Evolutionary conservation across 352 stramenopile species (phyloP).

Genomic region (Phytophthora sansomeana): DNA sequence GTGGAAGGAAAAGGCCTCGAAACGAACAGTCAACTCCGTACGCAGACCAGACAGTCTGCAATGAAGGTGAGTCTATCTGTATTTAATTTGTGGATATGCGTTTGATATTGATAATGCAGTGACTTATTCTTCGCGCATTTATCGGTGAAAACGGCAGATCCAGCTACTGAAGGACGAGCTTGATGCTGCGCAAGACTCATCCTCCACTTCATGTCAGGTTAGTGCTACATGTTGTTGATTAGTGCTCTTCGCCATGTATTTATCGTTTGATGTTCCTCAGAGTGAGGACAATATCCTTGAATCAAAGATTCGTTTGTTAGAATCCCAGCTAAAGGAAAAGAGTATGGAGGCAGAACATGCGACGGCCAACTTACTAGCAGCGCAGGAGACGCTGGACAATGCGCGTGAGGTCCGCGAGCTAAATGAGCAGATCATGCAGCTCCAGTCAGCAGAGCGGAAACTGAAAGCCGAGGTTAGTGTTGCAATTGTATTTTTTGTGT

Average conservation of each 20-base stretch:
- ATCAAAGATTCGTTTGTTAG: conserved; percentile 73
- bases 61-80: conserved; percentile 50
- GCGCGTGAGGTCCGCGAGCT: conserved; percentile 57
- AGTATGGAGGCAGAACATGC: conserved; percentile 56
- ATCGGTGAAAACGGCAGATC: conserved; percentile 41
- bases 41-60: conserved; percentile 50
- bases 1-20: conserved; percentile 83
- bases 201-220: conserved; percentile 49
- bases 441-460: conserved; percentile 68
- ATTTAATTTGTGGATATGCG: background rate
- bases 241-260: conserved; percentile 23
- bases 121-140: conserved; percentile 8
- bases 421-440: conserved; percentile 66
- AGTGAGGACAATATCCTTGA: conserved; percentile 66
- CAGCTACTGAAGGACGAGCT: conserved; percentile 72
- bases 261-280: conserved; percentile 46
- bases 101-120: background rate
- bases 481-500: background rate
- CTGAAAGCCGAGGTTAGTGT: conserved; percentile 73
- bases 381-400: conserved; percentile 56
- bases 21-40: conserved; percentile 52
- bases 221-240: conserved; percentile 7
- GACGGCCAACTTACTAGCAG: conserved; percentile 53
- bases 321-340: conserved; percentile 73
- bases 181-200: conserved; percentile 46